Percentiles rank a stretch among this genome's conserved stretches.
phyloP scores from a whole-genome alignment of 2,329 filamentous ascomycete species.

The Fusarium buharicum region DNA sequence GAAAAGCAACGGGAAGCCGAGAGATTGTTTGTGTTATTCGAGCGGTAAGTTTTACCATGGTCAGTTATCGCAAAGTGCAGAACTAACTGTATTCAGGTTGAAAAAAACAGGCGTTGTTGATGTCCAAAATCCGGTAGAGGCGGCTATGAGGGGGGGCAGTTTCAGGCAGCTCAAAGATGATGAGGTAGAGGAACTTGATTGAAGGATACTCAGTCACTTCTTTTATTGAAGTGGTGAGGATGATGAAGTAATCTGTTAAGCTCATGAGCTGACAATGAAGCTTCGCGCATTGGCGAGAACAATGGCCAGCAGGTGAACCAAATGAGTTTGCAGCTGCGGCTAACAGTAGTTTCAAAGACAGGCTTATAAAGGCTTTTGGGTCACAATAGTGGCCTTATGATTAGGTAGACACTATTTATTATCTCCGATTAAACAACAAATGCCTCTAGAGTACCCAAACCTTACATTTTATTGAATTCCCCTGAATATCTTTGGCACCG shows the following conservation, averaged over 20 bases:
- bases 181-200: conserved; percentile 56
- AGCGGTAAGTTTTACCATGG: conserved; percentile 65
- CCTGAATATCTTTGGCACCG: neutral
- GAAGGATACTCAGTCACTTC: neutral
- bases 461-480: neutral
- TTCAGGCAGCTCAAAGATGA: conserved; percentile 75
- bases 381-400: neutral
- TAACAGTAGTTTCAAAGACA: neutral
- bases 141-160: conserved; percentile 74
- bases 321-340: neutral
- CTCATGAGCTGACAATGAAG: neutral
- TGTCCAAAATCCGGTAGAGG: conserved; percentile 81
- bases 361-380: neutral
- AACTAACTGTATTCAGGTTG: conserved; percentile 56
- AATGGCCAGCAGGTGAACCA: conserved; percentile 7
- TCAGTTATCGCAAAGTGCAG: neutral
- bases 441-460: neutral
- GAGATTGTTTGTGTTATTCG: conserved; percentile 88
- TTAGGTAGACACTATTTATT: neutral
- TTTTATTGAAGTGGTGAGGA: neutral
- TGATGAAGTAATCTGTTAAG: neutral
- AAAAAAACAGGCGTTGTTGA: conserved; percentile 80
- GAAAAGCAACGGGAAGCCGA: conserved; percentile 95
- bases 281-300: neutral
- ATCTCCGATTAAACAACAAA: neutral